These are phyloP conservation scores for Nakaseomyces sp. DNA, from an alignment of 1,139 yeast genomes.

Conservation along the genomic window DNA sequence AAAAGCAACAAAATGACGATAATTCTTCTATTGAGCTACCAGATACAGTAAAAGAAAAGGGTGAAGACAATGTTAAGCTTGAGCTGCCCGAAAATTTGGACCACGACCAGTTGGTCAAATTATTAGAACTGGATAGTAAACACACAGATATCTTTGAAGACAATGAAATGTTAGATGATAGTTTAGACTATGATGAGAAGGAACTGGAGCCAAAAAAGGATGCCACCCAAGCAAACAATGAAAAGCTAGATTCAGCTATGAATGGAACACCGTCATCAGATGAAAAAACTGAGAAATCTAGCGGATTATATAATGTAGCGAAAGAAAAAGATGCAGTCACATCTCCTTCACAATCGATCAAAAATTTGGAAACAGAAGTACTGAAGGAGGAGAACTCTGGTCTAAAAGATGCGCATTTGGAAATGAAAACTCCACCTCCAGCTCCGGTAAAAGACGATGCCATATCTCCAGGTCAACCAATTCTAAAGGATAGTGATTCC, in stretches of 20 bases:
- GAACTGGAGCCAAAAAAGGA: not conserved
- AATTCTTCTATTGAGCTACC: not conserved
- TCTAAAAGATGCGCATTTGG: not conserved
- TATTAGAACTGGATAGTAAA: slow-evolving; percentile 23
- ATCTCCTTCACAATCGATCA: not conserved
- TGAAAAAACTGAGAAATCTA: not conserved
- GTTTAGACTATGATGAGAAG: not conserved
- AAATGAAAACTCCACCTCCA: slow-evolving; percentile 6
- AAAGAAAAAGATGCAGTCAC: too few species aligned
- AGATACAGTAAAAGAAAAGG: not conserved
- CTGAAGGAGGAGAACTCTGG: not conserved
- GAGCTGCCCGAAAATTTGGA: slow-evolving; percentile 18
- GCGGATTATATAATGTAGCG: too few species aligned
- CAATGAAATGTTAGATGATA: slow-evolving; percentile 13
- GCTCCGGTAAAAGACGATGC: slow-evolving; percentile 11
- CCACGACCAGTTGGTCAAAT: slow-evolving; percentile 23
- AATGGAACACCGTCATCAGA: not conserved
- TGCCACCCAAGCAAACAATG: not conserved
- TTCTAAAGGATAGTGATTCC: not conserved
- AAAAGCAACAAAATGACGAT: too few species aligned
- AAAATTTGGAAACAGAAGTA: not conserved
- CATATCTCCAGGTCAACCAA: slow-evolving; percentile 10
- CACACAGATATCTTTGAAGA: slow-evolving; percentile 15
- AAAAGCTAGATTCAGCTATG: not conserved
- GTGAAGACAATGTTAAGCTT: slow-evolving; percentile 10